A percentile compares a stretch with the other conserved stretches of the same genome.
Conservation (phyloP, 2,329 filamentous ascomycete genomes). For the Verticillium isaacii region DNA sequence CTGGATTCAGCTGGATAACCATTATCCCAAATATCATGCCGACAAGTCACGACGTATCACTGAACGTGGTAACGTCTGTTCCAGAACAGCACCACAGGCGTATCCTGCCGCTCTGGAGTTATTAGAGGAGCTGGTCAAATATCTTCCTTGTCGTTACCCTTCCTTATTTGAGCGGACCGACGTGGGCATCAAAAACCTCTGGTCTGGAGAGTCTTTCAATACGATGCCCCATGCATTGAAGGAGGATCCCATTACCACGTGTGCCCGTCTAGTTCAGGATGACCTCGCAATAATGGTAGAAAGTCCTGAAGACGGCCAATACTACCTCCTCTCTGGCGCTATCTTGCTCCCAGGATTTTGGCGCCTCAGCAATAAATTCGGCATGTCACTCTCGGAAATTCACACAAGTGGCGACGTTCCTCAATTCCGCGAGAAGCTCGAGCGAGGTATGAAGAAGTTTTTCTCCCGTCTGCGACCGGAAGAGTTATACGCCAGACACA, state of each 20-base stretch:
- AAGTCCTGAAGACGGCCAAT: slow-evolving; percentile 62
- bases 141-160: slow-evolving; percentile 72
- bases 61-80: slow-evolving; percentile 64
- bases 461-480: slow-evolving; percentile 68
- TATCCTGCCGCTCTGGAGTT: slow-evolving; percentile 70
- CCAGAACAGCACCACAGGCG: slow-evolving; percentile 63
- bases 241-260: slow-evolving; percentile 76
- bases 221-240: slow-evolving; percentile 56
- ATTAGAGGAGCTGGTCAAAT: slow-evolving; percentile 65
- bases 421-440: slow-evolving; percentile 63
- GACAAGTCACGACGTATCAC: slow-evolving; percentile 64
- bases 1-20: slow-evolving; percentile 82
- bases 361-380: slow-evolving; percentile 74
- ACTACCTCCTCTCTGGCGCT: slow-evolving; percentile 72
- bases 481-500: slow-evolving; percentile 59
- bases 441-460: slow-evolving; percentile 77
- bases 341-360: slow-evolving; percentile 79
- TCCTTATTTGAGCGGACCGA: slow-evolving; percentile 59
- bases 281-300: slow-evolving; percentile 83
- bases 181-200: slow-evolving; percentile 63
- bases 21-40: slow-evolving; percentile 67
- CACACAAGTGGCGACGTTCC: slow-evolving; percentile 75
- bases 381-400: slow-evolving; percentile 73
- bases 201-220: slow-evolving; percentile 68
- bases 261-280: slow-evolving; percentile 70